A percentile compares a stretch with the other conserved stretches of the same genome.
These are phyloP conservation scores for Alopecurus myosuroides DNA, from an alignment of 176 grass and related monocot genomes.

Conservation along the genomic window DNA sequence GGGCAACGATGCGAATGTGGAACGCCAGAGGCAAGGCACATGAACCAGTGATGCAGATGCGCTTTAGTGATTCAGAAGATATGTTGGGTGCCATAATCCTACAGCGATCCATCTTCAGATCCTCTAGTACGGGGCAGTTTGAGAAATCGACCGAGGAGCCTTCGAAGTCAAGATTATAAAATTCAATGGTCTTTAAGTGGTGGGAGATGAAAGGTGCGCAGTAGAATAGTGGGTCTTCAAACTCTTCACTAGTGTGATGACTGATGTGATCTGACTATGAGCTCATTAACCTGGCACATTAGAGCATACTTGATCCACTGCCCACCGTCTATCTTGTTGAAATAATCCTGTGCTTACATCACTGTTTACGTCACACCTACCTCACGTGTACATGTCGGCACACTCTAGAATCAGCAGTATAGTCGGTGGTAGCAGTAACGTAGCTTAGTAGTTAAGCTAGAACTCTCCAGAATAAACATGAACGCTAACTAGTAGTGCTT, in stretches of 20 bases:
- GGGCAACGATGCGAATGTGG: not conserved
- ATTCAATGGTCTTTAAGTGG: not conserved
- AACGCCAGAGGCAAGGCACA: not conserved
- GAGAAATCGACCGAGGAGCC: not conserved
- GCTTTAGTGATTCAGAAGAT: not conserved
- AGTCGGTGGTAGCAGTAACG: too few species aligned
- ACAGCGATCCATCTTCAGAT: not conserved
- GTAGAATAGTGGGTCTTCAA: not conserved
- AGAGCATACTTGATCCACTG: not conserved
- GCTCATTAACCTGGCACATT: not conserved
- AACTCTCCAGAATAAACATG: too few species aligned
- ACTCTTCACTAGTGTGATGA: not conserved
- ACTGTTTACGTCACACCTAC: too few species aligned
- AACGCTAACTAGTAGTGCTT: too few species aligned
- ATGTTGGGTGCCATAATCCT: not conserved
- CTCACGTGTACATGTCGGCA: too few species aligned
- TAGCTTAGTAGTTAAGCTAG: too few species aligned
- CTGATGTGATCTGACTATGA: not conserved
- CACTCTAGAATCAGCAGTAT: too few species aligned
- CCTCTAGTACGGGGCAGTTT: not conserved
- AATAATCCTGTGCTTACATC: too few species aligned
- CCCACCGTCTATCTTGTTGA: too few species aligned
- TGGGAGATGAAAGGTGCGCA: not conserved
- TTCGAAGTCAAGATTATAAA: not conserved
- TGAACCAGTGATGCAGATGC: not conserved